phyloP scores from a whole-genome alignment of 768 basidiomycete genomes.

The Exidia glandulosa region DNA sequence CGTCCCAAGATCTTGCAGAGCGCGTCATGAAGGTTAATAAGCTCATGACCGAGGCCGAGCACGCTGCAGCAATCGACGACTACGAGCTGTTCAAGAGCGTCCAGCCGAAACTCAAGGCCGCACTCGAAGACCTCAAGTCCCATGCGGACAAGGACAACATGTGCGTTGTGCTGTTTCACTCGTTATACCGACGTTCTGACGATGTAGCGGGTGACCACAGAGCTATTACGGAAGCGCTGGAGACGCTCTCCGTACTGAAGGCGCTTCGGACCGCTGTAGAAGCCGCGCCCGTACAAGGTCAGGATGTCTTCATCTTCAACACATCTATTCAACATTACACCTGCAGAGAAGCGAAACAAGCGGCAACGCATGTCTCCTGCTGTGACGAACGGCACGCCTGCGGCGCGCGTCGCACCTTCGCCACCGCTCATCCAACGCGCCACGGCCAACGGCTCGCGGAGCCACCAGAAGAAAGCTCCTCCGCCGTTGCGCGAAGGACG shows the following conservation, averaged over 20 bases:
- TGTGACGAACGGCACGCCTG: conserved; percentile 42
- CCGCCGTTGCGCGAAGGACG: conserved; percentile 62
- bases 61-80: background rate
- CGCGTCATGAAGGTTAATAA: background rate
- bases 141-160: background rate
- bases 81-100: background rate
- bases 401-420: conserved; percentile 18
- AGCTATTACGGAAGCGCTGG: background rate
- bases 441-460: conserved; percentile 25
- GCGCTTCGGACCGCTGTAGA: background rate
- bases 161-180: background rate
- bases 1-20: background rate
- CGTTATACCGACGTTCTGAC: background rate
- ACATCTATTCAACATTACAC: background rate
- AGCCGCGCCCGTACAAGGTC: background rate
- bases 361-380: conserved; percentile 43
- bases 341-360: conserved; percentile 27
- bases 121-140: background rate
- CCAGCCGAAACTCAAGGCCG: background rate
- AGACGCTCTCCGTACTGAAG: background rate
- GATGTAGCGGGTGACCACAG: background rate
- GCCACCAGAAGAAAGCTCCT: conserved; percentile 57
- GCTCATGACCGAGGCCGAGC: background rate
- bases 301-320: background rate
- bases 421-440: background rate